Evolutionary conservation across 495 filamentous ascomycete genomes (phyloP).

Genomic region (Daldinia bambusicola): DNA sequence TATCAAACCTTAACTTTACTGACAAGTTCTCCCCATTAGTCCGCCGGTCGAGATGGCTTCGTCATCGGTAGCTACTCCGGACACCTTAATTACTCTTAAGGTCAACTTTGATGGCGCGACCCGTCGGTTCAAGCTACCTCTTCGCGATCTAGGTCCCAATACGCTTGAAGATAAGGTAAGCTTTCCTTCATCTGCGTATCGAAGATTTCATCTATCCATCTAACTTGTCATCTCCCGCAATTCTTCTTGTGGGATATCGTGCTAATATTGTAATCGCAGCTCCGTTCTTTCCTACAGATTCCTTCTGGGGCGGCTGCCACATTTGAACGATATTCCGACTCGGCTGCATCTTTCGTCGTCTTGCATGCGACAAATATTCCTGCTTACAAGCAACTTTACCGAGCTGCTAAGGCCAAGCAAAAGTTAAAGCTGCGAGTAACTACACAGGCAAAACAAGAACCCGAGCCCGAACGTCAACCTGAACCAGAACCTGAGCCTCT

Average conservation of each 20-base stretch:
- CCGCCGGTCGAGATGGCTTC: slow-evolving; percentile 43
- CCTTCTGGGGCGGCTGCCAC: slow-evolving; percentile 72
- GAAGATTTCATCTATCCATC: slow-evolving; percentile 48
- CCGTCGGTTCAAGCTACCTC: slow-evolving; percentile 87
- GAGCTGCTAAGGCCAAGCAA: slow-evolving; percentile 96
- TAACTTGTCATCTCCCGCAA: not conserved
- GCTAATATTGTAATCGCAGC: slow-evolving; percentile 62
- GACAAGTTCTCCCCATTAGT: slow-evolving; percentile 23
- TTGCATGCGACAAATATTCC: slow-evolving; percentile 80
- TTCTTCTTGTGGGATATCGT: not conserved
- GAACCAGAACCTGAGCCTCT: slow-evolving; percentile 27
- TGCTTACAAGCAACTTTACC: slow-evolving; percentile 96
- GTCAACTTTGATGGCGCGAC: slow-evolving; percentile 75
- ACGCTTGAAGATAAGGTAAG: slow-evolving; percentile 87
- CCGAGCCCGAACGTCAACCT: slow-evolving; percentile 16
- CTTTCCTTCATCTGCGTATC: not conserved
- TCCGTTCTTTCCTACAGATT: slow-evolving; percentile 78
- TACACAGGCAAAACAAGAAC: slow-evolving; percentile 39
- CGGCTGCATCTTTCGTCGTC: slow-evolving; percentile 79
- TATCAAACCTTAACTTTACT: slow-evolving; percentile 1
- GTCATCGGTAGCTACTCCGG: slow-evolving; percentile 49
- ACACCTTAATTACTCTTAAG: slow-evolving; percentile 87
- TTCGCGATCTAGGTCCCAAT: slow-evolving; percentile 82
- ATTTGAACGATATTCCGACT: slow-evolving; percentile 97
- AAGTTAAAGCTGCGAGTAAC: slow-evolving; percentile 92